Evolutionary conservation across 1,284 basidiomycete species (phyloP), one percentile per base, ranked within the genome.

Genomic region (Lentinula novae-zelandiae): DNA sequence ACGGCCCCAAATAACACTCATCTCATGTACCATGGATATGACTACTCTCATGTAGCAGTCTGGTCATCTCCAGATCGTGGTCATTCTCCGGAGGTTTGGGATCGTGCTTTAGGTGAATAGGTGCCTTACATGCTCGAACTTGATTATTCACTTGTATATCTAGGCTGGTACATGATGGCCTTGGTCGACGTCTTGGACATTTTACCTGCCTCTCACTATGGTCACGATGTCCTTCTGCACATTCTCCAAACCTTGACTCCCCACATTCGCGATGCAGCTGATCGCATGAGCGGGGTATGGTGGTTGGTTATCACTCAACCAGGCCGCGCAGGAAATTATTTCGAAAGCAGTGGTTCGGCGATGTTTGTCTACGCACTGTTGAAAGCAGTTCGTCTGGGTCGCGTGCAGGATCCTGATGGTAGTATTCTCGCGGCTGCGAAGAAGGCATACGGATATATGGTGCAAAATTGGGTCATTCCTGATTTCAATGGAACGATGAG

Each of bases 291-390:
- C 7, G 78, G 77, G n/a, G 78, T 72, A 12, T 82, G 80, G 79
- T 82, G 80, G 80, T 72, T 81, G 34, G 79, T 82, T 6, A 72
- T 82, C 49, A 77, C 77, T 6, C 74, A 80, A 65, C 78, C 80
- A n/a, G 79, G 78, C 12, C 67, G 78, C 12, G 68, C 67, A 49
- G 72, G 72, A 17, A 82, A 82, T 63, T 82, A 82, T 62, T 79
- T 81, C 63, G 80, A 82, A 72, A 80, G 78, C 68, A 79, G 77
- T 60, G 79, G 75, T 0, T 67, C 73, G 4, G 71, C 75, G 40
- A 82, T 82, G 80, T 81, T 77, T 63, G 75, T 81, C 2, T 82
- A 82, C 65, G 62, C 78, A 1, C 61, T 81, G 33, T 66, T 82
- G 63, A 79, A 78, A 63, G 78, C 71, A 2, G 75, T 80, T 17